Base-by-base conservation (phyloP, 306 rosid species). In the Trifolium repens region DNA sequence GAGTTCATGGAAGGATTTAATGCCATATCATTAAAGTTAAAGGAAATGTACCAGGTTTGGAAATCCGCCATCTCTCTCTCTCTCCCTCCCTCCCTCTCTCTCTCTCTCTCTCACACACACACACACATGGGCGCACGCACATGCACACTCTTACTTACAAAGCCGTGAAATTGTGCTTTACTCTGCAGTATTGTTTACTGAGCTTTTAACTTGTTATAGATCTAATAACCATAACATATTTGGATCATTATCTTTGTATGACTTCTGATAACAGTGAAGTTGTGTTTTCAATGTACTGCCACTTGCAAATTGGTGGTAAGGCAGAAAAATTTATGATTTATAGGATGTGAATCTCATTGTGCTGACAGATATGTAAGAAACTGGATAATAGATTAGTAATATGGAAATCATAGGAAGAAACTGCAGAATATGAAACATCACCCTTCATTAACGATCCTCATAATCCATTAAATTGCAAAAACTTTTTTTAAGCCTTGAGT, bases 1-100 rank as follows among this genome's bases (percentile, higher is more conserved):
- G 96, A 94, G 85, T 92, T 94, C 86, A 94, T 94, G 97, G 97
- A 90, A 76, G 96, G 99, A 68, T 94, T 94, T 78, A 94, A 90
- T 80, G 78, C 97, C 46, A 90, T 92, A 87, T 92, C 99, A 60
- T 88, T 94, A 63, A 94, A 94, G 87, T 79, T 94, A 42, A 92
- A 94, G 83, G 99, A 94, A 83, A 94, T 90, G 97, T 90, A 92
- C 76, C 99, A 94, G 97, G 96, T 91, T 69, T 80, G 80, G 69
- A 61, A 77, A 67, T 80, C n/a, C 63, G 2, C 9, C 42, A 37
- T 37, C 42, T 37, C 42, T 37, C 42, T 37, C 24, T 64, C 54
- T 78, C 63, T n/a, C 24, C 0, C 1, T 22, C 24, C 1, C 62
- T 43, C 70, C 55, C 63, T 57, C 40, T 7, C 34, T 53, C 74